Percentiles rank a stretch among this genome's conserved stretches.
These are phyloP conservation scores for Trametes maxima DNA, from an alignment of 768 basidiomycete species.

Conservation along the genomic window DNA sequence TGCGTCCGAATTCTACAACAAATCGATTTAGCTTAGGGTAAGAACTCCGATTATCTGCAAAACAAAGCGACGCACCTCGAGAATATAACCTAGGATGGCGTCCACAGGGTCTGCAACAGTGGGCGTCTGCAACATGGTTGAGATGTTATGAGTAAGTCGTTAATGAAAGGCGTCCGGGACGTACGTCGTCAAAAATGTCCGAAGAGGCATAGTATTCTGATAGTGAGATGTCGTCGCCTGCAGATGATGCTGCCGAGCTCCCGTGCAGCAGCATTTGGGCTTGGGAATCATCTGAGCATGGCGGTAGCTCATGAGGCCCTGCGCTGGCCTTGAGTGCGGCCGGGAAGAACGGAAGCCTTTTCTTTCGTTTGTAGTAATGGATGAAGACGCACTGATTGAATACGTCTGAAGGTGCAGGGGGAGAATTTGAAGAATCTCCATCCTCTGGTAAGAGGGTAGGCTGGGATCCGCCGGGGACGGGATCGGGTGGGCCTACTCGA, in stretches of 20 bases:
- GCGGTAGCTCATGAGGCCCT: constrained; percentile 12
- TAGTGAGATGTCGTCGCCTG: not conserved
- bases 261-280: not conserved
- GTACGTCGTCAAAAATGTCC: not conserved
- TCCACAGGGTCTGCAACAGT: constrained; percentile 17
- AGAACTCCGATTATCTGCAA: too few species aligned
- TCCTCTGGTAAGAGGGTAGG: not conserved
- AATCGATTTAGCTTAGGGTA: too few species aligned
- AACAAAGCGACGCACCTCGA: constrained; percentile 2
- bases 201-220: not conserved
- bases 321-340: constrained; percentile 9
- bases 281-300: not conserved
- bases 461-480: not conserved
- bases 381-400: constrained; percentile 15
- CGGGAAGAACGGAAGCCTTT: not conserved
- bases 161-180: not conserved
- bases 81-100: constrained; percentile 26
- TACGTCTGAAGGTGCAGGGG: not conserved
- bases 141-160: not conserved
- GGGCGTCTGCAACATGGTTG: not conserved
- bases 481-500: not conserved
- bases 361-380: constrained; percentile 9
- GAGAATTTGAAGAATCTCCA: not conserved
- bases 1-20: too few species aligned
- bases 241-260: not conserved